Conservation (phyloP, 176 grass and related monocot genomes). For the Carex scoparia region DNA sequence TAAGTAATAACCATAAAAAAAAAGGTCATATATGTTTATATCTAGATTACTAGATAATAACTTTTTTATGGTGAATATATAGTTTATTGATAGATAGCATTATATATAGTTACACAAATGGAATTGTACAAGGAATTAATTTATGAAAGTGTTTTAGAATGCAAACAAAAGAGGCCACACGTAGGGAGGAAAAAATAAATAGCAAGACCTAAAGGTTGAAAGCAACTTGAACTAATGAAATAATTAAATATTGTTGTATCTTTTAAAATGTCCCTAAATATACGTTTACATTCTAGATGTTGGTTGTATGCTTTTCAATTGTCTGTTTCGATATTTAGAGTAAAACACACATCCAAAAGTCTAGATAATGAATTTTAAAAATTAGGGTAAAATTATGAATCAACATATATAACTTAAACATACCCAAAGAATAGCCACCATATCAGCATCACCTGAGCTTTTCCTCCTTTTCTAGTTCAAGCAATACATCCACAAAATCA, state of each 20-base stretch:
- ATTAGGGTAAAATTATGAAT: not conserved
- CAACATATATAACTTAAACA: not conserved
- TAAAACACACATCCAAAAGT: not conserved
- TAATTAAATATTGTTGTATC: not conserved
- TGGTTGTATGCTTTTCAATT: not conserved
- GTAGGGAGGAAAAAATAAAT: not conserved
- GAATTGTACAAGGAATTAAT: not conserved
- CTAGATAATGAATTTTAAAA: not conserved
- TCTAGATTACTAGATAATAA: not conserved
- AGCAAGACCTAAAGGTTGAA: not conserved
- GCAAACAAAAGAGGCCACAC: not conserved
- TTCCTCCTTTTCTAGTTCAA: constrained; percentile 18
- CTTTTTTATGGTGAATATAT: not conserved
- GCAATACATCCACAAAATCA: constrained; percentile 32
- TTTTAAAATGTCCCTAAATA: not conserved
- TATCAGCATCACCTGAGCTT: constrained; percentile 31
- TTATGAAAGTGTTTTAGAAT: not conserved
- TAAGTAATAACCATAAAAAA: not conserved
- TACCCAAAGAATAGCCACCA: constrained; percentile 38
- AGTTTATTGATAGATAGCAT: not conserved
- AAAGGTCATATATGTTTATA: not conserved
- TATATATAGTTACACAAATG: not conserved
- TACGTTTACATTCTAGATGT: not conserved
- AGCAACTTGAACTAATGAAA: not conserved
- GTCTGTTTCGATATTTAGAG: not conserved